Evolutionary conservation across 23 red algal genomes (phyloP), one percentile per base, ranked within the genome.

Genomic region (Gracilaria gracilis): DNA sequence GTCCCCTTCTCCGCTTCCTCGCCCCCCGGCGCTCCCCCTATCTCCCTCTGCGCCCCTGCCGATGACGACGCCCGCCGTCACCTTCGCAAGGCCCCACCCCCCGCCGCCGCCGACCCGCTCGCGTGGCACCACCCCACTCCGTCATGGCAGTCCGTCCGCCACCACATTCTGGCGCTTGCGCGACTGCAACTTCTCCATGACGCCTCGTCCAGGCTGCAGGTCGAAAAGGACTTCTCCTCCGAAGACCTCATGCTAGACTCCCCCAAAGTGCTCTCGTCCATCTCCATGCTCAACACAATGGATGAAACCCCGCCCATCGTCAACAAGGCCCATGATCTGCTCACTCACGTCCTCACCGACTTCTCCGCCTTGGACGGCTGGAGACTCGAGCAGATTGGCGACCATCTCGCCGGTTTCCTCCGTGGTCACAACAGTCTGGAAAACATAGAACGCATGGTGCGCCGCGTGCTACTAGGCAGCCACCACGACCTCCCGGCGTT

Each of bases 1-100:
- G 67, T 73, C 67, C 67, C 67, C 67, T 73, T 73, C 67, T 73
- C 67, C 67, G 67, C 15, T 21, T 4, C 67, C 36, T 73, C 67
- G 67, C 67, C 36, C 67, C 21, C 34, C 35, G 67, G 67, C 12
- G 67, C 67, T 35, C 42, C 67, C 67, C 67, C 67, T 21, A 73
- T 73, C 67, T 73, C 67, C 67, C 67, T 73, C 11, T 73, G 67
- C 67, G 34, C 67, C 67, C 67, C 67, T 35, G 67, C 20, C 34
- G 67, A 73, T 16, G 67, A 73, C 67, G 34, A 73, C 9, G 67
- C 38, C 35, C 19, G 33, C 34, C 67, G 44, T n/a, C 35, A 7
- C 9, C 20, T 73, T 15, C 35, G 34, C 38, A 73, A 73, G 67
- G 36, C 31, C 11, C 34, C 20, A 1, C 25, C 62, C 34, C 21